Conservation (phyloP, 768 basidiomycete genomes). For the Paxillus rubicundulus region DNA sequence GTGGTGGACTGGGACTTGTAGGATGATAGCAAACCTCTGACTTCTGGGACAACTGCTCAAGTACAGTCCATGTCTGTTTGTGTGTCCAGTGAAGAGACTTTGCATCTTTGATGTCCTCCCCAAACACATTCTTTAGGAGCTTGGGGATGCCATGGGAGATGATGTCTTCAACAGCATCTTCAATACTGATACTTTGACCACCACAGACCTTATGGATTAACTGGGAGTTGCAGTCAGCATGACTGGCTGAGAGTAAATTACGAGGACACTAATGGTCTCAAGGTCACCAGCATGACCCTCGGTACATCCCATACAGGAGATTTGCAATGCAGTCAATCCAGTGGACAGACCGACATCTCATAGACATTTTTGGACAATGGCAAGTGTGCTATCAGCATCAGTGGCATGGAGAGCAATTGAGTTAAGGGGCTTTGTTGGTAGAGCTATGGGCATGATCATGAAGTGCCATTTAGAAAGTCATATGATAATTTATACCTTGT, state of each 20-base stretch:
- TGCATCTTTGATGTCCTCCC: slow-evolving; percentile 87
- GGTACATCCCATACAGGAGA: slow-evolving; percentile 61
- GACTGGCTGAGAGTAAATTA: neutral
- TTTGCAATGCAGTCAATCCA: slow-evolving; percentile 55
- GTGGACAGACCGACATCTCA: slow-evolving; percentile 51
- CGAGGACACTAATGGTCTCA: slow-evolving; percentile 57
- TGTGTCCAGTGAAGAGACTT: slow-evolving; percentile 80
- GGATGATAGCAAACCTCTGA: slow-evolving; percentile 49
- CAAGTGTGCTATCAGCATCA: slow-evolving; percentile 72
- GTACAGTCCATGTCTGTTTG: slow-evolving; percentile 84
- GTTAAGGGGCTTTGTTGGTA: slow-evolving; percentile 81
- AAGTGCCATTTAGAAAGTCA: neutral
- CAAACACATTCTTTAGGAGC: slow-evolving; percentile 88
- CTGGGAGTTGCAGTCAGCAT: slow-evolving; percentile 34
- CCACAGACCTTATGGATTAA: slow-evolving; percentile 82
- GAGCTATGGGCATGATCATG: slow-evolving; percentile 43
- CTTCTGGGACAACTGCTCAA: slow-evolving; percentile 67
- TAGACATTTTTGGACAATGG: slow-evolving; percentile 80
- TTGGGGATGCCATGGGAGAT: slow-evolving; percentile 76
- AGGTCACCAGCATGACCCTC: slow-evolving; percentile 92
- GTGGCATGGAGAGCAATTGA: slow-evolving; percentile 83
- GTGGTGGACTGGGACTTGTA: slow-evolving; percentile 19
- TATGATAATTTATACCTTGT: slow-evolving; percentile 49
- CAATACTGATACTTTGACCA: slow-evolving; percentile 62
- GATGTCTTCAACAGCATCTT: slow-evolving; percentile 89